phyloP scores from a whole-genome alignment of 768 basidiomycete species.

The Pleurotus sapidus region DNA sequence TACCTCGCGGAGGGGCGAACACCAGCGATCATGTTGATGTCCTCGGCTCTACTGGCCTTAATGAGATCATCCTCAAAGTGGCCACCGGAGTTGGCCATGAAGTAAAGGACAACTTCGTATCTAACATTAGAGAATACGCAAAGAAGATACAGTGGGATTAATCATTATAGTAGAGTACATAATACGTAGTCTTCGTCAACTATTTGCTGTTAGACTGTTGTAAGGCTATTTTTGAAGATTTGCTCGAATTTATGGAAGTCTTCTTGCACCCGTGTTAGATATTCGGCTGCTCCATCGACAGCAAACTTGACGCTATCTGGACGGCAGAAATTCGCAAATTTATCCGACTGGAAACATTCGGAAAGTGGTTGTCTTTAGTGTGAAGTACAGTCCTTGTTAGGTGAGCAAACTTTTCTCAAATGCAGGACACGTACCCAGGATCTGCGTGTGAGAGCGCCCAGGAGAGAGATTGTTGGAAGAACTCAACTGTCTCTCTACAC shows the following conservation, averaged over 20 bases:
- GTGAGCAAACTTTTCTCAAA: not conserved
- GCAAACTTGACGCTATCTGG: not conserved
- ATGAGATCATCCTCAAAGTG: slow-evolving; percentile 88
- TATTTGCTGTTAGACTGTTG: not conserved
- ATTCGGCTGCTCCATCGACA: not conserved
- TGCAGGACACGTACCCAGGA: slow-evolving; percentile 12
- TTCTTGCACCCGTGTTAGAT: not conserved
- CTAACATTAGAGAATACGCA: slow-evolving; percentile 75
- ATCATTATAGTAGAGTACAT: slow-evolving; percentile 12
- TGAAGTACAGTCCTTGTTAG: not conserved
- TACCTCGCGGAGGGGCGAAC: slow-evolving; percentile 87
- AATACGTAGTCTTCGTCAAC: not conserved
- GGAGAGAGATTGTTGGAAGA: slow-evolving; percentile 16
- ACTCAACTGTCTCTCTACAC: slow-evolving; percentile 13
- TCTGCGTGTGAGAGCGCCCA: slow-evolving; percentile 18
- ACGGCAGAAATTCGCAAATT: not conserved
- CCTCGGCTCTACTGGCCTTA: slow-evolving; percentile 73
- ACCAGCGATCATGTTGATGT: slow-evolving; percentile 92
- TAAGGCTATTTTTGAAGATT: slow-evolving; percentile 10
- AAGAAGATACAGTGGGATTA: slow-evolving; percentile 77
- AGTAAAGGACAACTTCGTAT: slow-evolving; percentile 67
- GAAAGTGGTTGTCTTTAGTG: not conserved
- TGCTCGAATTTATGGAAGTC: not conserved
- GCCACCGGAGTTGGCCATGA: slow-evolving; percentile 81
- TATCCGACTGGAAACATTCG: not conserved